Percentiles rank a stretch among this genome's conserved stretches.
Evolutionary conservation across 2,329 filamentous ascomycete species (phyloP).

Genomic region (Parastagonospora avenae): DNA sequence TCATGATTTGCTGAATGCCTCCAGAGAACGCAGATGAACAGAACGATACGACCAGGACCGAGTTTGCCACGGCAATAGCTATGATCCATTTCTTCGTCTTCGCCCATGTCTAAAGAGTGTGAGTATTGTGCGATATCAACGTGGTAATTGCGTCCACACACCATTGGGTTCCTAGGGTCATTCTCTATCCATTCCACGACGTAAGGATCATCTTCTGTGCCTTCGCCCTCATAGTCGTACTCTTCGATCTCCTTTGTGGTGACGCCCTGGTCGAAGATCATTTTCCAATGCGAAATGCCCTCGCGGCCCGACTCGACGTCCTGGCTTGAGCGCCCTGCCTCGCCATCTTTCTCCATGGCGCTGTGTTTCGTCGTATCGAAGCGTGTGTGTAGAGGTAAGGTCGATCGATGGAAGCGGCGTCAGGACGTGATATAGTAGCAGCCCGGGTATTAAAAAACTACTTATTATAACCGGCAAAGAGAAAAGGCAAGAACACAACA

Average conservation of each 20-base stretch:
- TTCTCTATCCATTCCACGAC: conserved; percentile 55
- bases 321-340: conserved; percentile 13
- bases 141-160: neutral
- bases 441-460: conserved; percentile 6
- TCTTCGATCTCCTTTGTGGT: conserved; percentile 45
- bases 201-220: conserved; percentile 52
- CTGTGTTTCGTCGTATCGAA: conserved; percentile 3
- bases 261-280: conserved; percentile 45
- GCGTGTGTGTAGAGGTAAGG: neutral
- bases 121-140: neutral
- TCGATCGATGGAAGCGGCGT: neutral
- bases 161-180: conserved; percentile 54
- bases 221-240: conserved; percentile 50
- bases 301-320: conserved; percentile 43
- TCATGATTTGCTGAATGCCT: conserved; percentile 46
- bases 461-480: neutral
- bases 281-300: conserved; percentile 43
- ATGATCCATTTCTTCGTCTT: conserved; percentile 50
- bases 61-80: conserved; percentile 48
- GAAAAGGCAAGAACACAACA: conserved; percentile 2
- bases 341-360: conserved; percentile 26
- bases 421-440: neutral
- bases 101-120: conserved; percentile 26
- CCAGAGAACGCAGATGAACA: conserved; percentile 50
- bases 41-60: conserved; percentile 51